Base-by-base conservation (phyloP, 768 basidiomycete genomes). In the Amyloporia xantha region DNA sequence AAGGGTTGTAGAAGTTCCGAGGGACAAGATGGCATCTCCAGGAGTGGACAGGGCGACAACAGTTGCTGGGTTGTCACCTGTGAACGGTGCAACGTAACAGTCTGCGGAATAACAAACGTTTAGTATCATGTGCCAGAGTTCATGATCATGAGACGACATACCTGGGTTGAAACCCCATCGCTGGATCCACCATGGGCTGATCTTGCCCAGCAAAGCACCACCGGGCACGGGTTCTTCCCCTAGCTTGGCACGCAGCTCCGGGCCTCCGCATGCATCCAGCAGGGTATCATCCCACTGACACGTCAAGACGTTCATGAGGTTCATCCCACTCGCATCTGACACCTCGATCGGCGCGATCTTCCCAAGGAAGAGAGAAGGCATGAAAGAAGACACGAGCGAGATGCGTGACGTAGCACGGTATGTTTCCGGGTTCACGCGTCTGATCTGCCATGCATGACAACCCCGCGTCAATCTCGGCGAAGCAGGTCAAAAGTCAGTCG, bases 301-400 rank as follows among this genome's bases (percentile, higher is more conserved):
- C 1, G 79, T 76, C 25, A 82, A 66, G 44, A 91, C 78, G 53
- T 88, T 71, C 84, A 88, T 91, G 24, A 92, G 68, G 61, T 92
- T 92, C 88, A 90, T 92, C 0, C 91, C 91, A 60, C 86, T 90
- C 2, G 88, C 89, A 64, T 93, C 91, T 21, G 83, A 82, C n/a
- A 84, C 79, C 57, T 94, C 91, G 45, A 91, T 83, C 0, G 88
- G 86, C 9, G 84, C 85, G 54, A 91, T 76, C 42, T 68, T 66
- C 3, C 88, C 86, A 41, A 91, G 71, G 62, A 93, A 84, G n/a
- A 95, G 63, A 0, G 90, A 91, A 3, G 88, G 76, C 50, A 91
- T 70, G 69, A 89, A 91, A 15, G 86, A 89, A 11, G 86, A 89
- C 6, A 92, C 83, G 26, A 94, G 73, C 6, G 86, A 87, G 36